Base-by-base conservation (phyloP, 345 rosid genomes). In the Gossypium ekmanianum region DNA sequence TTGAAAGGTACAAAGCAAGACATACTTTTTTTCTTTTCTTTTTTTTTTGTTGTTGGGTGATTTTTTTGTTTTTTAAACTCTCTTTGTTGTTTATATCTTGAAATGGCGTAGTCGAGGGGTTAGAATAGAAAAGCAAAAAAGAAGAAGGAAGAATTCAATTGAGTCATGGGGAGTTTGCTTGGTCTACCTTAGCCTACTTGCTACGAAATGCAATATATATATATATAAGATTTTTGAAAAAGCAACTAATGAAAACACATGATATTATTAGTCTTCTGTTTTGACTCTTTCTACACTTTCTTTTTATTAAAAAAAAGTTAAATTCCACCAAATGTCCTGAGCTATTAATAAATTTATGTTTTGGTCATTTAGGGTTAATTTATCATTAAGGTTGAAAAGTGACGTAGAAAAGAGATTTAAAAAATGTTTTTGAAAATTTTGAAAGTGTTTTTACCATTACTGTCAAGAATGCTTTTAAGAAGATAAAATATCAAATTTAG, bases 1-100 rank as follows among this genome's bases (percentile, higher is more conserved):
- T 79, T 80, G 71, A 88, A 87, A 57, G 92, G 92, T 54, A 88
- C 69, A 54, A 78, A 88, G 62, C 88, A 82, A 16, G 80, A 83
- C 81, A 78, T 83, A 41, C 63, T 57, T 10, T 7, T 41, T 29
- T 26, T 29, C 4, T 52, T 27, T 7, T 45, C 20, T 27, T 29
- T 4, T 52, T n/a, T n/a, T 7, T 34, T 4, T n/a, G 11, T 59
- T 17, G 11, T 18, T 18, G 22, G 11, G 3, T 26, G 3, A 1
- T 64, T 41, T 43, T 9, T 29, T 29, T 27, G 29, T 27, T 27
- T 11, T 18, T 24, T 51, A 1, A 20, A 1, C 41, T 34, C 41
- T 34, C 7, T 61, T 18, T 22, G 13, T 20, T 50, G 16, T 13
- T 59, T 54, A 43, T 56, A 39, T 39, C 2, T 43, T 13, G 55